These are phyloP conservation scores for Yarrowia bubula DNA, from an alignment of 805 yeast species.

Conservation along the genomic window DNA sequence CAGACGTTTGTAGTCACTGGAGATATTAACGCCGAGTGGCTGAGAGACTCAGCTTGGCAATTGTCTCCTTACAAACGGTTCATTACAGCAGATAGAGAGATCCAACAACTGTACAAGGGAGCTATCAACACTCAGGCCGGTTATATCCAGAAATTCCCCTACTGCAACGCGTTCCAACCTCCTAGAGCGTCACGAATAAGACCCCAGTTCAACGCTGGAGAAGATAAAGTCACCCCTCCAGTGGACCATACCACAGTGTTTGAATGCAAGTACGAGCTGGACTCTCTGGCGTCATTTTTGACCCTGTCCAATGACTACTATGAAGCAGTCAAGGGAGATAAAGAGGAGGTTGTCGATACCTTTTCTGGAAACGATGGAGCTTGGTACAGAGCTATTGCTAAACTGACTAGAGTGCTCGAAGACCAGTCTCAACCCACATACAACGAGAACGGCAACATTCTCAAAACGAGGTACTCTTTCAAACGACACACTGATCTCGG, in stretches of 20 bases:
- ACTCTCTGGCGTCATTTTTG: constrained; percentile 78
- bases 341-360: constrained; percentile 44
- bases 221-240: constrained; percentile 64
- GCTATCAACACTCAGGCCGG: constrained; percentile 78
- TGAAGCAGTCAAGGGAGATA: constrained; percentile 45
- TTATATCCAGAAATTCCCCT: constrained; percentile 62
- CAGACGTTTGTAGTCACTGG: constrained; percentile 84
- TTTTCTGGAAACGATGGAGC: constrained; percentile 43
- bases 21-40: constrained; percentile 92
- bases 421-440: constrained; percentile 61
- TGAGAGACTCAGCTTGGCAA: constrained; percentile 83
- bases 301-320: constrained; percentile 71
- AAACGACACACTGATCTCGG: constrained; percentile 73
- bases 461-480: constrained; percentile 59
- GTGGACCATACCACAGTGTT: constrained; percentile 73
- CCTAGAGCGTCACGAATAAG: constrained; percentile 43
- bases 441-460: constrained; percentile 45
- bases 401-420: constrained; percentile 51
- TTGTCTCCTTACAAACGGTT: constrained; percentile 70
- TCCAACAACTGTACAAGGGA: constrained; percentile 61
- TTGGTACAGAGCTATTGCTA: constrained; percentile 62
- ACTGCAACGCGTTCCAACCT: constrained; percentile 91
- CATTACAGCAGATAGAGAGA: constrained; percentile 48
- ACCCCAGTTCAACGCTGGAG: constrained; percentile 31
- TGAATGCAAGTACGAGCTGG: constrained; percentile 89